phyloP scores from a whole-genome alignment of 2,329 filamentous ascomycete genomes.

The Penicillium sp. region DNA sequence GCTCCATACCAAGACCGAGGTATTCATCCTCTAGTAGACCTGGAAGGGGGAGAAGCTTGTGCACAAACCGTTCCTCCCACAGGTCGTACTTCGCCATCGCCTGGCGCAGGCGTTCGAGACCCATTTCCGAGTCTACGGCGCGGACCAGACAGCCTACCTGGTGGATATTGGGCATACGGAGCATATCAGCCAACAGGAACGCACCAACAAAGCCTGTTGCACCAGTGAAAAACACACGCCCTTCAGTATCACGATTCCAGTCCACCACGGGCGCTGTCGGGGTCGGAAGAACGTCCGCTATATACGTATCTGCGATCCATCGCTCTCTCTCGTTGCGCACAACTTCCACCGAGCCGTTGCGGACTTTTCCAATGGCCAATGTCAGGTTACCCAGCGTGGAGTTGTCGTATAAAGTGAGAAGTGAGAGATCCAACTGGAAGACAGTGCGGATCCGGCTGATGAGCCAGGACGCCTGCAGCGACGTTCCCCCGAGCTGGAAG shows the following conservation, averaged over 20 bases:
- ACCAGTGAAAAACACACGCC: constrained; percentile 60
- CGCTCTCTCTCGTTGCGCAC: constrained; percentile 19
- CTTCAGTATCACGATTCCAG: constrained; percentile 22
- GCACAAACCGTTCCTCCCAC: too few species aligned
- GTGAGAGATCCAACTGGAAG: constrained; percentile 9
- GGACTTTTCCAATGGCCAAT: constrained; percentile 1
- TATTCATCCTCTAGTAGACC: too few species aligned
- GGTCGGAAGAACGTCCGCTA: too few species aligned
- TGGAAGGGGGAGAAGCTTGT: too few species aligned
- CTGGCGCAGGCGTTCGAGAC: too few species aligned
- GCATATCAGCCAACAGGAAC: constrained; percentile 76
- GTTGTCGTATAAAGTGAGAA: constrained; percentile 23
- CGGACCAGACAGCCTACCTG: too few species aligned
- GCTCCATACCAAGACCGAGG: too few species aligned
- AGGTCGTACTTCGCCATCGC: too few species aligned
- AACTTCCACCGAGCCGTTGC: neutral
- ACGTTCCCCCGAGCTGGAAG: neutral
- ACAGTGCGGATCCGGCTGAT: constrained; percentile 16
- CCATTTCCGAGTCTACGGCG: too few species aligned
- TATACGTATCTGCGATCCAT: constrained; percentile 5
- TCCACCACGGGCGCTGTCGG: neutral
- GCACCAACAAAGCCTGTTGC: constrained; percentile 82
- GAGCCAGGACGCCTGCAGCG: constrained; percentile 20
- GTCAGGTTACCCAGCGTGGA: constrained; percentile 14
- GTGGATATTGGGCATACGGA: constrained; percentile 33